phyloP scores from a whole-genome alignment of 139 green algal genomes.

The Chlamydomonas schloesseri region DNA sequence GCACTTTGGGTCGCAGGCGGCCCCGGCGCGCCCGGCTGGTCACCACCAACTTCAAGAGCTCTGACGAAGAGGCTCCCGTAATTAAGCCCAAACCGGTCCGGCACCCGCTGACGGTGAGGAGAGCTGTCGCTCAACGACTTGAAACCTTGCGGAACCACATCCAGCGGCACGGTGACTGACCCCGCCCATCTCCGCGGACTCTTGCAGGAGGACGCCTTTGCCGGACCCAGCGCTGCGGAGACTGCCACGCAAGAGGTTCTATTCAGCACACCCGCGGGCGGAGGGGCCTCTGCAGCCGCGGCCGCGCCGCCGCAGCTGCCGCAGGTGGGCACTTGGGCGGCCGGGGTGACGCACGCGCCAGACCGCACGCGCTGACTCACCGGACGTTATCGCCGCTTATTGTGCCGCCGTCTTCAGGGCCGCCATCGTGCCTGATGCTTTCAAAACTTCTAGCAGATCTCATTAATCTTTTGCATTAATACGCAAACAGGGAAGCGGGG shows the following conservation, averaged over 20 bases:
- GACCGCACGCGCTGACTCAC: background rate
- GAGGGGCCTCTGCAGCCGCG: background rate
- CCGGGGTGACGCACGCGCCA: too few relatives aligned
- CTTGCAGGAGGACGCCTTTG: constrained; percentile 8
- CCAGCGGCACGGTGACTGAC: too few relatives aligned
- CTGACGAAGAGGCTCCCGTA: background rate
- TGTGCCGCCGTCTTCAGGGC: too few relatives aligned
- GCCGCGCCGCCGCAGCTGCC: background rate
- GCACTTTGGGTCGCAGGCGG: background rate
- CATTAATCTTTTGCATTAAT: too few relatives aligned
- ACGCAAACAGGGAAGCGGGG: background rate
- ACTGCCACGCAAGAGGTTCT: constrained; percentile 32
- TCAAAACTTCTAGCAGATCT: too few relatives aligned
- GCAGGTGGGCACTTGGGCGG: background rate
- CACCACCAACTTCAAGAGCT: constrained; percentile 29
- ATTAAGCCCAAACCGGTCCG: background rate
- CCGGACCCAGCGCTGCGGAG: constrained; percentile 1
- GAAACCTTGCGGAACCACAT: too few relatives aligned
- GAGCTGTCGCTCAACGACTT: too few relatives aligned
- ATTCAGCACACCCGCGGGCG: background rate
- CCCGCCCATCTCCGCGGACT: too few relatives aligned
- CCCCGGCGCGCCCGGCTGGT: constrained; percentile 6
- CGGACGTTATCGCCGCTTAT: too few relatives aligned
- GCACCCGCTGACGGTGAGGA: constrained; percentile 35
- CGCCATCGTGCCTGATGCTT: too few relatives aligned